Base-by-base conservation (phyloP, 257 asterid genomes). In the Henckelia pumila region DNA sequence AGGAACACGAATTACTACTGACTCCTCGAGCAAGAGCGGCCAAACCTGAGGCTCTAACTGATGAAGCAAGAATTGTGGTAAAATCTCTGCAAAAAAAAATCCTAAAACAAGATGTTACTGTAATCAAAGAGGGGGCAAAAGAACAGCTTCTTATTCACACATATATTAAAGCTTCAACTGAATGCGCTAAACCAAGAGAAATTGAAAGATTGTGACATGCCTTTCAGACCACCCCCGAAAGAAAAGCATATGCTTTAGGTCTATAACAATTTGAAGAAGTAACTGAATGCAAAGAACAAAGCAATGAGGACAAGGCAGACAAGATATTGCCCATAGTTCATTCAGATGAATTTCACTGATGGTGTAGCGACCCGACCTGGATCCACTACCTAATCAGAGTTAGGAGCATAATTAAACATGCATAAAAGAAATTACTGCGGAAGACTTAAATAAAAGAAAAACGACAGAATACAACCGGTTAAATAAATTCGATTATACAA, bases 31-130 rank as follows among this genome's bases (percentile, higher is more conserved):
- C 68, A 63, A 59, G 73, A 68, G 97, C 96, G 23, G 88, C 91
- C 78, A 88, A 80, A 73, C 99, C 99, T 64, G 91, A 82, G 29
- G 94, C 90, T 80, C 96, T 79, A 61, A 84, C 13, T 57, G 97
- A 81, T 69, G 92, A 92, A 71, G 75, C 82, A 71, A 91, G 97
- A 58, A 88, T 63, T 21, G 89, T 77, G 63, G 96, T 78, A 80
- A 90, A 86, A 25, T 82, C 89, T 71, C 81, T 33, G 22, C 44
- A 47, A 30, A 63, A 24, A n/a, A n/a, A 69, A 83, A 67, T 77
- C 86, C 97, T 91, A 88, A 80, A 75, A 78, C 66, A 74, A 61
- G 44, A 75, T 32, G 35, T 72, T 33, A 66, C 40, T 64, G 73
- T 30, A 40, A 69, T 52, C 70, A 64, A 11, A 55, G n/a, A 26